Evolutionary conservation across 208 protist genomes (phyloP), one percentile per base, ranked within the genome.

Genomic region (Acanthamoeba culbertsoni): DNA sequence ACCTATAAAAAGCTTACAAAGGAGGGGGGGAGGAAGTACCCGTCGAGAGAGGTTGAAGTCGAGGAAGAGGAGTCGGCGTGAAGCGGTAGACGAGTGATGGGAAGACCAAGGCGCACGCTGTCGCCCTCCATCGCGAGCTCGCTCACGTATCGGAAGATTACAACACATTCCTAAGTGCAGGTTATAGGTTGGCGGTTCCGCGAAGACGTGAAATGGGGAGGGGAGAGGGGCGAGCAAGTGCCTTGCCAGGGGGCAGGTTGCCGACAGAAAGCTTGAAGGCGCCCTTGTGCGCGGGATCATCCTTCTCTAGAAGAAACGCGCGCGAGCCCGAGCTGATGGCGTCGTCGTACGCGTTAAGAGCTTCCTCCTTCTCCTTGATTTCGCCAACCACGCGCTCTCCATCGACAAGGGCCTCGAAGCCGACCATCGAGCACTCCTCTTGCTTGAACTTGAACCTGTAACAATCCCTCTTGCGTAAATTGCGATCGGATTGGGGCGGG

Each of bases 61-160:
- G 84, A 0, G 18, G 73, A 26, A 28, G 23, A n/a, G 31, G 28
- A n/a, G 8, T 37, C 18, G 48, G 31, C 77, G 18, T 14, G 5
- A 28, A 89, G 71, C 33, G 91, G 77, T 6, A 68, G 86, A 42
- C 94, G 84, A 16, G 48, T 51, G 37, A 89, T 95, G 31, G 94
- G 94, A 7, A 95, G 62, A 2, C 86, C 8, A 18, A 95, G 91
- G 23, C 53, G 31, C 23, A 94, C 46, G 46, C 79, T 53, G 2
- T 79, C 55, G 45, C 68, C 73, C 12, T 94, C 86, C 0, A 94
- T 20, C 23, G 62, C 40, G 33, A 96, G 92, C 63, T 96, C 93
- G 18, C 63, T 71, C 33, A 96, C 42, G 59, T 95, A 96, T 12
- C 55, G 95, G 65, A 95, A 92, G 7, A 55, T 95, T 65, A 95